These are phyloP conservation scores for Ophiocordyceps camponoti-saundersi DNA, from an alignment of 2,329 filamentous ascomycete genomes.

Conservation along the genomic window DNA sequence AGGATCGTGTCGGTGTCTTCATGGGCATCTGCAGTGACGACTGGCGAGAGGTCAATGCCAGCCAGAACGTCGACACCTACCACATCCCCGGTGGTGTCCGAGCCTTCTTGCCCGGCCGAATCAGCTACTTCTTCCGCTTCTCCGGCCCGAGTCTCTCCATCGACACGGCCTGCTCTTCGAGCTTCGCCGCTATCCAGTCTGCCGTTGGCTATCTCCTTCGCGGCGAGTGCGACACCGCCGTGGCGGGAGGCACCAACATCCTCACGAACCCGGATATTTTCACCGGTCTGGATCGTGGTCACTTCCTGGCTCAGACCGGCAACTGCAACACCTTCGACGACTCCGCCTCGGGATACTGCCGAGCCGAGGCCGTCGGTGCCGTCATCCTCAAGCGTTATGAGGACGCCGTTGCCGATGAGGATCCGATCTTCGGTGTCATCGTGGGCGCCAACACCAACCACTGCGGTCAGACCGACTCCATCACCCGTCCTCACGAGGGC, in stretches of 20 bases:
- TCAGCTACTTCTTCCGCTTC: conserved; percentile 64
- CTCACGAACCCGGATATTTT: conserved; percentile 52
- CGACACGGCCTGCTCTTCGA: conserved; percentile 67
- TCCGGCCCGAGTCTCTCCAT: conserved; percentile 54
- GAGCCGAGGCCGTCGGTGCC: conserved; percentile 58
- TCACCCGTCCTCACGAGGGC: conserved; percentile 66
- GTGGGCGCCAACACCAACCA: conserved; percentile 45
- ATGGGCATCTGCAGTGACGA: conserved; percentile 64
- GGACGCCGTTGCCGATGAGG: conserved; percentile 60
- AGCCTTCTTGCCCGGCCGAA: conserved; percentile 12
- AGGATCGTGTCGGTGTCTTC: conserved; percentile 48
- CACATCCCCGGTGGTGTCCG: conserved; percentile 25
- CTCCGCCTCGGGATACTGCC: conserved; percentile 66
- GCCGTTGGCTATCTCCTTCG: conserved; percentile 51
- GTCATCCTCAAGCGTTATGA: conserved; percentile 66
- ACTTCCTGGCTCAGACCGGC: conserved; percentile 47
- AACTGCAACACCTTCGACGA: conserved; percentile 62
- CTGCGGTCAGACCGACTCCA: conserved; percentile 55
- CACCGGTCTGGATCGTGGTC: conserved; percentile 55
- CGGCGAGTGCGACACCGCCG: conserved; percentile 63
- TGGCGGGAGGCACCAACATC: conserved; percentile 63
- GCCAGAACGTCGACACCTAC: conserved; percentile 49
- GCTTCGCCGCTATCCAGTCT: conserved; percentile 53
- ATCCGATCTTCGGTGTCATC: conserved; percentile 62
- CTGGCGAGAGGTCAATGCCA: conserved; percentile 59